Percentiles rank a stretch among this genome's conserved stretches.
Conservation (phyloP, 306 rosid species). For the Trifolium pratense region DNA sequence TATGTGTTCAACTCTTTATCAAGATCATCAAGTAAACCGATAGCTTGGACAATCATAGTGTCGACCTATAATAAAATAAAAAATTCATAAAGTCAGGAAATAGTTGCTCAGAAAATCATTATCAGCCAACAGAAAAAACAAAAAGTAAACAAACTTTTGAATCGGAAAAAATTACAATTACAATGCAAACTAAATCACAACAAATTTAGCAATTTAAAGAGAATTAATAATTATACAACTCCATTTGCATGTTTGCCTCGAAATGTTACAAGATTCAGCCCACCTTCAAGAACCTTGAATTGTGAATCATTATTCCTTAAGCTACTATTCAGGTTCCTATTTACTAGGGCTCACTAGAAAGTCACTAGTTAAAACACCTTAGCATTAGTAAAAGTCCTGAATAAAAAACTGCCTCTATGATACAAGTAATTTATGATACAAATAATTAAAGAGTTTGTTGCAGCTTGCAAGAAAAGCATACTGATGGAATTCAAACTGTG, state of each 20-base stretch:
- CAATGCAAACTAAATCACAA: background rate
- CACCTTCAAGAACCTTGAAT: background rate
- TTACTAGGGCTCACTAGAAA: background rate
- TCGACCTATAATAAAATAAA: slow-evolving; percentile 66
- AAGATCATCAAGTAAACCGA: slow-evolving; percentile 95
- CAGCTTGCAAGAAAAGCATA: background rate
- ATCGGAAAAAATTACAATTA: background rate
- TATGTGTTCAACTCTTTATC: slow-evolving; percentile 93
- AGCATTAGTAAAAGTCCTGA: background rate
- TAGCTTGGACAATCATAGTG: slow-evolving; percentile 96
- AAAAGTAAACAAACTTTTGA: background rate
- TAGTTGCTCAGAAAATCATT: background rate
- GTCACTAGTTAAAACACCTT: background rate
- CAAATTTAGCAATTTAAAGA: background rate
- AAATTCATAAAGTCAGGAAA: background rate
- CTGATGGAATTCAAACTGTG: background rate
- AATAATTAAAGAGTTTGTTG: background rate
- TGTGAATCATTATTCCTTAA: background rate
- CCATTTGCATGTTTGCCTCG: background rate
- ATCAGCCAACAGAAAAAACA: background rate
- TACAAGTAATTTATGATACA: background rate
- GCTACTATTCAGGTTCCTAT: background rate
- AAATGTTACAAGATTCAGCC: background rate
- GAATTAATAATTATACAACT: background rate
- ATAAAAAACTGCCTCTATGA: background rate